Percentiles rank a stretch among this genome's conserved stretches.
These are phyloP conservation scores for Pseudozyma hubeiensis DNA, from an alignment of 1,284 basidiomycete species.

Conservation along the genomic window DNA sequence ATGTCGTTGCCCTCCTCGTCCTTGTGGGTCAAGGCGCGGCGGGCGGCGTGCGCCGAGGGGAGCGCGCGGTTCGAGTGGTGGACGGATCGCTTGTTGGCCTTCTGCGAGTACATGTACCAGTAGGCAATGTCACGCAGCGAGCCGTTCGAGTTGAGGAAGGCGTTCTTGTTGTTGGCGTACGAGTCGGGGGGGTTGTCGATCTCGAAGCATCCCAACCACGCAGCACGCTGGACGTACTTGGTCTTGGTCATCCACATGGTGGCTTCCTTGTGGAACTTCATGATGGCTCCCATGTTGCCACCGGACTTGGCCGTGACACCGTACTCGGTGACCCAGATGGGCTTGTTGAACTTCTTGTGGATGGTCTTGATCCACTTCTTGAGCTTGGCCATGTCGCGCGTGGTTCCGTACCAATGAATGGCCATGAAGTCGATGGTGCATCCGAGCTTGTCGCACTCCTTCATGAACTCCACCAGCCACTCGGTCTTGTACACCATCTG, in stretches of 20 bases:
- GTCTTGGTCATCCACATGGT: slow-evolving; percentile 51
- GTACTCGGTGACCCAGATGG: slow-evolving; percentile 68
- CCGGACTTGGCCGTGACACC: slow-evolving; percentile 60
- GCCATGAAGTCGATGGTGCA: slow-evolving; percentile 65
- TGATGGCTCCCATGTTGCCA: slow-evolving; percentile 49
- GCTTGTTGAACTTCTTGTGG: slow-evolving; percentile 53
- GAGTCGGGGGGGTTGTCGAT: slow-evolving; percentile 58
- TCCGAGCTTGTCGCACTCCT: slow-evolving; percentile 57
- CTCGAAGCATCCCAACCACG: slow-evolving; percentile 65
- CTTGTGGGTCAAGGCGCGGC: slow-evolving; percentile 38
- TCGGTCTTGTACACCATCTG: slow-evolving; percentile 65
- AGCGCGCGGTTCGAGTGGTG: slow-evolving; percentile 55
- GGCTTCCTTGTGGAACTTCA: slow-evolving; percentile 57
- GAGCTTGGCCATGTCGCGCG: slow-evolving; percentile 51
- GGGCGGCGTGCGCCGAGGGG: slow-evolving; percentile 33
- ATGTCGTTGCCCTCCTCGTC: slow-evolving; percentile 50
- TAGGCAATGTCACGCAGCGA: slow-evolving; percentile 55
- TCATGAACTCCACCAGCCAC: slow-evolving; percentile 63
- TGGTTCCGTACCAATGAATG: slow-evolving; percentile 67
- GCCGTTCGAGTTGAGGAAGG: slow-evolving; percentile 58
- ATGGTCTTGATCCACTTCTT: slow-evolving; percentile 59
- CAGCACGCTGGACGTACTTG: slow-evolving; percentile 63
- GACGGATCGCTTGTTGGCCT: slow-evolving; percentile 29
- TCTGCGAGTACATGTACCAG: slow-evolving; percentile 52
- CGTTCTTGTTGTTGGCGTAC: slow-evolving; percentile 63